Evolutionary conservation across 768 basidiomycete species (phyloP).

Genomic region (Sutorius australiensis): DNA sequence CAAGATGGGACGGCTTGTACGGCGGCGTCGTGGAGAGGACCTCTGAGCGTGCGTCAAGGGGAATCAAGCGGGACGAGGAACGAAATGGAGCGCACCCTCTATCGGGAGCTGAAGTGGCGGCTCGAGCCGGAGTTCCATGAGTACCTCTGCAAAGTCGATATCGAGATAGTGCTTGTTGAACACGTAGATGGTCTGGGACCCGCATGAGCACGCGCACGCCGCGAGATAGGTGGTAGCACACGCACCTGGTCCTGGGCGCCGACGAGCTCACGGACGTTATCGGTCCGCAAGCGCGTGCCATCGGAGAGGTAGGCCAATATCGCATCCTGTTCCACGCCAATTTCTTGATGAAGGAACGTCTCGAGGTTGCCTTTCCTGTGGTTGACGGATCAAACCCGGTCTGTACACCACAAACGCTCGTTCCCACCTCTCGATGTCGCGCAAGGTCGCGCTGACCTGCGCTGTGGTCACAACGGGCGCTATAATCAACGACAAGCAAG

Average conservation of each 20-base stretch:
- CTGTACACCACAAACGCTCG: background rate
- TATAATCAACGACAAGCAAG: background rate
- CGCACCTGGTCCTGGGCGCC: slow-evolving; percentile 72
- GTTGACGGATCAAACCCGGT: slow-evolving; percentile 4
- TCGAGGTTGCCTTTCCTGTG: slow-evolving; percentile 66
- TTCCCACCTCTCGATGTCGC: slow-evolving; percentile 73
- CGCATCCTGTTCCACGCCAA: slow-evolving; percentile 64
- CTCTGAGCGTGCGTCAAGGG: slow-evolving; percentile 36
- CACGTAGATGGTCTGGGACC: slow-evolving; percentile 63
- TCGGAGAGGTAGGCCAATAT: slow-evolving; percentile 78
- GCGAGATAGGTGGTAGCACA: background rate
- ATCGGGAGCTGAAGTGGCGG: slow-evolving; percentile 65
- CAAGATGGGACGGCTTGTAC: slow-evolving; percentile 62
- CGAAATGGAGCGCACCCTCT: slow-evolving; percentile 48
- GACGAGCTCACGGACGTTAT: slow-evolving; percentile 73
- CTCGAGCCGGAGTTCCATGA: slow-evolving; percentile 58
- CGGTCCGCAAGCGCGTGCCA: slow-evolving; percentile 65
- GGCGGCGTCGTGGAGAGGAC: slow-evolving; percentile 66
- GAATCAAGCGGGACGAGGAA: background rate
- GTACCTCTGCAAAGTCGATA: slow-evolving; percentile 59
- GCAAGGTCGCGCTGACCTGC: slow-evolving; percentile 56
- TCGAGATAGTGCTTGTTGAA: slow-evolving; percentile 83
- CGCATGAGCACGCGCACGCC: slow-evolving; percentile 11
- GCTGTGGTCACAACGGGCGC: background rate
- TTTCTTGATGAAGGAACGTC: slow-evolving; percentile 64